phyloP scores from a whole-genome alignment of 2,329 filamentous ascomycete genomes.

The Ustulina deusta region DNA sequence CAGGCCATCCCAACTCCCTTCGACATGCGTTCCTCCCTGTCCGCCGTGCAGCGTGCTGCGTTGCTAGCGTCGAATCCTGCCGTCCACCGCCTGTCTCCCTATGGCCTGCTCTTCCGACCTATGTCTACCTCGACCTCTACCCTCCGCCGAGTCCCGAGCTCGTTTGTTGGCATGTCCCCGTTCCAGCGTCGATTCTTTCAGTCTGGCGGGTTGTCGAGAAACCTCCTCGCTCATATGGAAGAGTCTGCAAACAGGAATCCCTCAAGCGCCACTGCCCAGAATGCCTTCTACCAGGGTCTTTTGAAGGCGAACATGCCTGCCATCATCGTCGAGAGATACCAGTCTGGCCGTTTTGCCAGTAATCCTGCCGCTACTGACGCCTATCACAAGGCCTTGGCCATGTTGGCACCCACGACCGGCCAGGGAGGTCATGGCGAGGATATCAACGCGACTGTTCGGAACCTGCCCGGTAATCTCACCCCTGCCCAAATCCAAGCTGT shows the following conservation, averaged over 20 bases:
- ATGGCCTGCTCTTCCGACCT: conserved; percentile 40
- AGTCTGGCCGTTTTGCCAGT: conserved; percentile 84
- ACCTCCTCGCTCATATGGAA: conserved; percentile 85
- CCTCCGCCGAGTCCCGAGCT: conserved; percentile 38
- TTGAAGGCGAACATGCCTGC: conserved; percentile 93
- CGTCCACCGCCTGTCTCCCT: conserved; percentile 44
- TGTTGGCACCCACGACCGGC: conserved; percentile 52
- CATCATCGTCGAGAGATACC: conserved; percentile 90
- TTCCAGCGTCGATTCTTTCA: conserved; percentile 56
- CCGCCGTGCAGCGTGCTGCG: conserved; percentile 48
- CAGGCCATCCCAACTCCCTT: conserved; percentile 45
- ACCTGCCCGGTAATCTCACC: conserved; percentile 59
- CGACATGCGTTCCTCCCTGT: conserved; percentile 52
- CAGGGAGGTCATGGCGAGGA: conserved; percentile 48
- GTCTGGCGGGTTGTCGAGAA: conserved; percentile 66
- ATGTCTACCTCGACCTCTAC: conserved; percentile 46
- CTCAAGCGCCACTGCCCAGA: conserved; percentile 86
- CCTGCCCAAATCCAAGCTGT: conserved; percentile 79
- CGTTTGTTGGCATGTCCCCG: conserved; percentile 34
- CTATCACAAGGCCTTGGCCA: conserved; percentile 78
- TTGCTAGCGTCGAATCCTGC: conserved; percentile 50
- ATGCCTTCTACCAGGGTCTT: conserved; percentile 92
- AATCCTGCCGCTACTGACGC: conserved; percentile 82
- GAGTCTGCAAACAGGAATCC: conserved; percentile 94
- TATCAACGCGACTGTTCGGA: conserved; percentile 48